Evolutionary conservation across 768 basidiomycete species (phyloP).

Genomic region (Galerina marginata): DNA sequence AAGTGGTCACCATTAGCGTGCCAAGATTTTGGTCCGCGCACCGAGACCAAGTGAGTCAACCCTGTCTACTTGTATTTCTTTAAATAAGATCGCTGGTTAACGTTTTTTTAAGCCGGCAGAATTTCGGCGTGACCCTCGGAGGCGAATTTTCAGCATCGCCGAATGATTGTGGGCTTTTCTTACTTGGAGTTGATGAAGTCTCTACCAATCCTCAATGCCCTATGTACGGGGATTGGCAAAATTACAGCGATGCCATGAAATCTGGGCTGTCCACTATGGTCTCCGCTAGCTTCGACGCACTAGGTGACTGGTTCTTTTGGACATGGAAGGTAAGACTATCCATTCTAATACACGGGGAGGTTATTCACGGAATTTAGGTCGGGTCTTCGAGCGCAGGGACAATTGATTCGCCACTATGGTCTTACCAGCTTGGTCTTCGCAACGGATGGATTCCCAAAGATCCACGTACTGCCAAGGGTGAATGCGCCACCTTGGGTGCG

Average conservation of each 20-base stretch:
- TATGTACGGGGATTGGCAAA: constrained; percentile 57
- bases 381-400: constrained; percentile 51
- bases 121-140: constrained; percentile 72
- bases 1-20: constrained; percentile 59
- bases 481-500: constrained; percentile 59
- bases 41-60: constrained; percentile 51
- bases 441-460: constrained; percentile 82
- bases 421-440: constrained; percentile 53
- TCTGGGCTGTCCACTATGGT: constrained; percentile 55
- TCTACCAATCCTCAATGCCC: constrained; percentile 46
- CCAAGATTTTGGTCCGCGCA: constrained; percentile 56
- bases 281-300: constrained; percentile 43
- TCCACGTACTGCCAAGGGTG: constrained; percentile 65
- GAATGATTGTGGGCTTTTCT: constrained; percentile 61
- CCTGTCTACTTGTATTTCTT: constrained; percentile 34
- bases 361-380: constrained; percentile 26
- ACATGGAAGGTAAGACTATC: constrained; percentile 42
- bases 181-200: constrained; percentile 29
- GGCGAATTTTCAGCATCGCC: constrained; percentile 79
- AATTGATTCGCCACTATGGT: constrained; percentile 45
- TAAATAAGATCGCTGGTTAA: constrained; percentile 9
- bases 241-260: constrained; percentile 49
- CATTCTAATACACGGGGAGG: not conserved
- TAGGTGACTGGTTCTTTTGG: constrained; percentile 53
- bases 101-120: constrained; percentile 34